Percentiles rank a stretch among this genome's conserved stretches.
phyloP scores from a whole-genome alignment of 1,139 yeast genomes.

The Trichomonascaceae sp. region DNA sequence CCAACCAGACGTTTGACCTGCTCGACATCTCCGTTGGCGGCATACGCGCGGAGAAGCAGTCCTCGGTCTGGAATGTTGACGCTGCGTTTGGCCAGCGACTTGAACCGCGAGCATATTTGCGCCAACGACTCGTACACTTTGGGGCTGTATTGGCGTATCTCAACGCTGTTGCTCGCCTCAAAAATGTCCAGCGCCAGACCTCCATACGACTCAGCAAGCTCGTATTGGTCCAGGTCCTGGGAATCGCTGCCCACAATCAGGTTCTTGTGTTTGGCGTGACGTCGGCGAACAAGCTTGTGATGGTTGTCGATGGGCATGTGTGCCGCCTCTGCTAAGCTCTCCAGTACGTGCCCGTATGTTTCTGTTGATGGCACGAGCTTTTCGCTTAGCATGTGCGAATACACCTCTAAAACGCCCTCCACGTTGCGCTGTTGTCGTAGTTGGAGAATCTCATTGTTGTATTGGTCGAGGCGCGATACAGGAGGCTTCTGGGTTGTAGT shows the following conservation, averaged over 20 bases:
- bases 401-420: slow-evolving; percentile 8
- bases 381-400: slow-evolving; percentile 18
- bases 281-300: neutral
- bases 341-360: neutral
- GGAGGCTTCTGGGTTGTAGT: neutral
- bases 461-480: neutral
- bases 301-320: neutral
- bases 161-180: slow-evolving; percentile 17
- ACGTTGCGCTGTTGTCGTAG: neutral
- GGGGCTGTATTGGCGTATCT: slow-evolving; percentile 10
- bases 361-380: slow-evolving; percentile 11
- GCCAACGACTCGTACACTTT: neutral
- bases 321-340: neutral
- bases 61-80: too few relatives aligned
- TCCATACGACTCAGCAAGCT: slow-evolving; percentile 13
- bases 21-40: slow-evolving; percentile 9
- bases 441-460: neutral
- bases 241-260: neutral
- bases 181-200: slow-evolving; percentile 19
- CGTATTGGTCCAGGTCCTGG: slow-evolving; percentile 7
- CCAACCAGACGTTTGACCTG: slow-evolving; percentile 9
- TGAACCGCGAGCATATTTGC: slow-evolving; percentile 1
- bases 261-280: neutral
- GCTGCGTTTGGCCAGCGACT: neutral
- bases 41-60: slow-evolving; percentile 11